phyloP scores from a whole-genome alignment of 1,139 yeast genomes.

The Pneumocystis murina region DNA sequence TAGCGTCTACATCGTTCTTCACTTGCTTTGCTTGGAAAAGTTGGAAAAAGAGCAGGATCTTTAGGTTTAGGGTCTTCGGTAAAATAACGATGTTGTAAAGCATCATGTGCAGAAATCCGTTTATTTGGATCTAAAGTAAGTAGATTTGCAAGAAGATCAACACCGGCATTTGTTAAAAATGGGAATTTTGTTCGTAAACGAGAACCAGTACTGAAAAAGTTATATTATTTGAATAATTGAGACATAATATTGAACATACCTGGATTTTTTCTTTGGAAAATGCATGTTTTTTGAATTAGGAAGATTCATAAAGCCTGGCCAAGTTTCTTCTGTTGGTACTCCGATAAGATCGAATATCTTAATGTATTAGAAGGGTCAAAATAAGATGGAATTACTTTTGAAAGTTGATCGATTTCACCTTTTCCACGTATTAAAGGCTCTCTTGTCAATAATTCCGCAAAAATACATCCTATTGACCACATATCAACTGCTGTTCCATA shows the following conservation, averaged over 20 bases:
- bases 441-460: slow-evolving; percentile 41
- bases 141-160: slow-evolving; percentile 46
- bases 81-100: slow-evolving; percentile 66
- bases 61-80: slow-evolving; percentile 35
- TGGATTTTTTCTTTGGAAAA: slow-evolving; percentile 8
- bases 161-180: slow-evolving; percentile 28
- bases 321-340: slow-evolving; percentile 15
- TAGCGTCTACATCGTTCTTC: background rate
- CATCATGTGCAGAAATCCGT: slow-evolving; percentile 60
- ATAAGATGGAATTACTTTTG: slow-evolving; percentile 31
- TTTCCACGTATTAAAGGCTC: slow-evolving; percentile 42
- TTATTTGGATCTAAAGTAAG: slow-evolving; percentile 73
- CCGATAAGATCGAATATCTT: slow-evolving; percentile 14
- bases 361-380: background rate
- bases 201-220: slow-evolving; percentile 6
- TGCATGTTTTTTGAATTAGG: slow-evolving; percentile 15
- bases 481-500: slow-evolving; percentile 42
- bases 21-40: slow-evolving; percentile 15
- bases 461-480: slow-evolving; percentile 46
- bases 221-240: background rate
- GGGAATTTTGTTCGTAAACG: slow-evolving; percentile 13
- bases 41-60: slow-evolving; percentile 14
- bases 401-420: slow-evolving; percentile 39
- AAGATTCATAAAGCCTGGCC: slow-evolving; percentile 18
- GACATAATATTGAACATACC: background rate